Percentiles rank a stretch among this genome's conserved stretches.
Evolutionary conservation across 2,329 filamentous ascomycete genomes (phyloP).

Genomic region (Rhexocercosporidium sp.): DNA sequence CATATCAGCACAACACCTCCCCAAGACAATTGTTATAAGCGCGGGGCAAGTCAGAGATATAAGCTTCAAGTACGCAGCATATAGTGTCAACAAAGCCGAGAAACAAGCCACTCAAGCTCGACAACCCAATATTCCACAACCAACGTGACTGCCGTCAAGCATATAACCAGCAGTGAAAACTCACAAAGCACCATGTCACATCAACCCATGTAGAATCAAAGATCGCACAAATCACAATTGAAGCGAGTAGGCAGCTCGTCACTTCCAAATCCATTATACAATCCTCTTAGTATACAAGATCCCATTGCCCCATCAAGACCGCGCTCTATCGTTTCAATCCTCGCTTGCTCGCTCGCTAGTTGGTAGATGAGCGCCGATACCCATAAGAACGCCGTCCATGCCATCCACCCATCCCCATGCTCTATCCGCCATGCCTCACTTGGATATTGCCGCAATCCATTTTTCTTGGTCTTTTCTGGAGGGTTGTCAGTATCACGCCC

Average conservation of each 20-base stretch:
- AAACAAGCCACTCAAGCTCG: no score
- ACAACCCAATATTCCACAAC: no score
- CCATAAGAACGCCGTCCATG: background rate
- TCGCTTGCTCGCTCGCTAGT: background rate
- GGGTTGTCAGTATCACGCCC: background rate
- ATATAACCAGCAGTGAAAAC: no score
- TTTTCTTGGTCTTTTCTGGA: constrained; percentile 19
- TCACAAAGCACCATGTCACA: no score
- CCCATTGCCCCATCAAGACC: background rate
- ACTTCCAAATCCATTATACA: constrained; percentile 2
- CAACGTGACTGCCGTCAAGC: no score
- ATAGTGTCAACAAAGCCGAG: no score
- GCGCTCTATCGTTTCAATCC: constrained; percentile 3
- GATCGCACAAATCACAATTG: no score
- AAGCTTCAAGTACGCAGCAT: no score
- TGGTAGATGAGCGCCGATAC: background rate
- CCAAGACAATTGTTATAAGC: no score
- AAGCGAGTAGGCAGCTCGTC: background rate
- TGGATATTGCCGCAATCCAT: constrained; percentile 19
- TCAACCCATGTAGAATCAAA: no score
- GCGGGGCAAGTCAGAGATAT: no score
- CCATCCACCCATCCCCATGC: background rate
- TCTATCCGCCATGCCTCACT: background rate
- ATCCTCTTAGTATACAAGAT: constrained; percentile 9
- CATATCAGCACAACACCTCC: no score